Evolutionary conservation across 2,329 filamentous ascomycete genomes (phyloP).

Genomic region (Scedosporium boydii): DNA sequence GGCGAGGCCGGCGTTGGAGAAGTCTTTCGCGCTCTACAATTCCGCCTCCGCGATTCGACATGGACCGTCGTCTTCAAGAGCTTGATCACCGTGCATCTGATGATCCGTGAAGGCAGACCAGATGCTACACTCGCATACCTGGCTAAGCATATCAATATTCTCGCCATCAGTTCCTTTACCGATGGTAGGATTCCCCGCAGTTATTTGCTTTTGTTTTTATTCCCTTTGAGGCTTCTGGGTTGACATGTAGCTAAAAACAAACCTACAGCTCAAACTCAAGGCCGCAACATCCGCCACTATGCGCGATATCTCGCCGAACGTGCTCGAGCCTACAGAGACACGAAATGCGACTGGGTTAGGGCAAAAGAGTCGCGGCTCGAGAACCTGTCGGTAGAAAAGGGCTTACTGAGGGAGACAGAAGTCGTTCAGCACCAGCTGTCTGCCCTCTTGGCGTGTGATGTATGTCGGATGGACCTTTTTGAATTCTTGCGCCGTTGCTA

Average conservation of each 20-base stretch:
- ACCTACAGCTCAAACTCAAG: constrained; percentile 75
- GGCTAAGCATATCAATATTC: constrained; percentile 68
- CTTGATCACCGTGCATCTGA: constrained; percentile 88
- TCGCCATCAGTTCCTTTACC: constrained; percentile 84
- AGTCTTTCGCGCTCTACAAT: constrained; percentile 85
- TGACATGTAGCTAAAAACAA: too few relatives aligned
- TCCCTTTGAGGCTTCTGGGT: background rate
- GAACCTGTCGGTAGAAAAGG: constrained; percentile 81
- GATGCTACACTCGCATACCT: constrained; percentile 83
- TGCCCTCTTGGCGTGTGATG: constrained; percentile 81
- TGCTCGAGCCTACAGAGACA: constrained; percentile 72
- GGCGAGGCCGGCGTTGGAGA: constrained; percentile 92
- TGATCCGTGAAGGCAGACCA: constrained; percentile 90
- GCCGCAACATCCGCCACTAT: constrained; percentile 88
- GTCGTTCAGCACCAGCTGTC: constrained; percentile 79
- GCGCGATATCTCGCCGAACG: constrained; percentile 77
- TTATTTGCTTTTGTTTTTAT: background rate
- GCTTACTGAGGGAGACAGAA: constrained; percentile 84
- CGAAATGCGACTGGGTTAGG: constrained; percentile 83
- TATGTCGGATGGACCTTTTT: constrained; percentile 34
- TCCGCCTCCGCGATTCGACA: constrained; percentile 85
- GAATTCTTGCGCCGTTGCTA: background rate
- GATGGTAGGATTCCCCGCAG: constrained; percentile 57
- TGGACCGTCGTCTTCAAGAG: constrained; percentile 99
- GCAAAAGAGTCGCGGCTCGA: constrained; percentile 75